These are phyloP conservation scores for Geopyxis carbonaria DNA, from an alignment of 495 filamentous ascomycete genomes.

Conservation along the genomic window DNA sequence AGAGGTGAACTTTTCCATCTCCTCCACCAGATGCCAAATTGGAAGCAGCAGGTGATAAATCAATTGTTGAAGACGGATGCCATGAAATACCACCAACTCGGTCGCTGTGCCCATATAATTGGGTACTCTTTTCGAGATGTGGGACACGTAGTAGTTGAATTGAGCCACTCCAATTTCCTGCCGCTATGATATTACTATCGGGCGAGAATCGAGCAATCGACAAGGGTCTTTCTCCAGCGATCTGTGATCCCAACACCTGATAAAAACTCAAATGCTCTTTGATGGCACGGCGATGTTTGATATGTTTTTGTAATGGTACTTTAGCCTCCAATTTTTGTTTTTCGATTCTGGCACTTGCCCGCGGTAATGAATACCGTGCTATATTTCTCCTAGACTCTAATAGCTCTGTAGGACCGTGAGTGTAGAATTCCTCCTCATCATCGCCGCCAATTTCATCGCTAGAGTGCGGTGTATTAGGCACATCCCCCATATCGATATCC, in stretches of 20 bases:
- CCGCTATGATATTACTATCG: constrained; percentile 64
- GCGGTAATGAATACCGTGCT: constrained; percentile 67
- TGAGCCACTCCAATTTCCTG: constrained; percentile 78
- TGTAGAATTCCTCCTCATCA: constrained; percentile 93
- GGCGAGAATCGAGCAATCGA: constrained; percentile 84
- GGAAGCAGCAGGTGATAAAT: constrained; percentile 52
- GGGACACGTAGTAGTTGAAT: constrained; percentile 75
- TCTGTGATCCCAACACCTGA: constrained; percentile 82
- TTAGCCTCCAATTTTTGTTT: constrained; percentile 62
- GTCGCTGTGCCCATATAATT: constrained; percentile 65
- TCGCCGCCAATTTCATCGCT: constrained; percentile 33
- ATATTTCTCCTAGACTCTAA: constrained; percentile 64
- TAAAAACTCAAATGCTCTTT: constrained; percentile 71
- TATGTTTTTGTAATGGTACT: constrained; percentile 71
- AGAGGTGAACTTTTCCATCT: constrained; percentile 77
- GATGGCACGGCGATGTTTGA: constrained; percentile 73
- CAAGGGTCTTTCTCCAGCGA: constrained; percentile 74
- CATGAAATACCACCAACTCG: constrained; percentile 80
- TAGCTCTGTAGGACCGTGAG: constrained; percentile 55
- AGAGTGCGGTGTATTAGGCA: constrained; percentile 24
- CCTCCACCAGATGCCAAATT: constrained; percentile 86
- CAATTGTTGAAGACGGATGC: constrained; percentile 70
- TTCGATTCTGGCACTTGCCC: constrained; percentile 57
- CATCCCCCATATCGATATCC: constrained; percentile 46
- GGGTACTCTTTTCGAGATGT: constrained; percentile 55